Evolutionary conservation across 1,284 basidiomycete genomes (phyloP).

Genomic region (Pyrrhoderma noxium): DNA sequence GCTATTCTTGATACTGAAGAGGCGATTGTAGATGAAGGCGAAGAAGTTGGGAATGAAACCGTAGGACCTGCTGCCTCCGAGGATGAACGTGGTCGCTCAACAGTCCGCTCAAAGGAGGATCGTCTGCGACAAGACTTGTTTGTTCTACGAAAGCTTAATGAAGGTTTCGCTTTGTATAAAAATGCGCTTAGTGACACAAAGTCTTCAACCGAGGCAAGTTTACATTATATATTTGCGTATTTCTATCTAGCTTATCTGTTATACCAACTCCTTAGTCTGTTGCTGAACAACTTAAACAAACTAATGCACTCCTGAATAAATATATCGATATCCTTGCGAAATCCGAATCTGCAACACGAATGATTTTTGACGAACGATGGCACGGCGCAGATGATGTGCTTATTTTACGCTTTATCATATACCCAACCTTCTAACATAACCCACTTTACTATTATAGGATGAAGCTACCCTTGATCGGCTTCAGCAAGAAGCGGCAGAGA

Average conservation of each 20-base stretch:
- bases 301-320: constrained; percentile 63
- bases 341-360: constrained; percentile 54
- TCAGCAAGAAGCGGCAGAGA: constrained; percentile 35
- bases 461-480: constrained; percentile 46
- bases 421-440: constrained; percentile 1
- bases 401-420: constrained; percentile 9
- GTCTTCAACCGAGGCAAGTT: constrained; percentile 56
- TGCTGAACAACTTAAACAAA: constrained; percentile 56
- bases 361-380: constrained; percentile 72
- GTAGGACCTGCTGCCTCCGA: constrained; percentile 15
- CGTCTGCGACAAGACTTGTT: constrained; percentile 65
- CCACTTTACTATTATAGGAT: constrained; percentile 40
- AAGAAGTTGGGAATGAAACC: constrained; percentile 17
- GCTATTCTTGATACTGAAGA: neutral
- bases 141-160: constrained; percentile 63
- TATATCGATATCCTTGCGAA: constrained; percentile 62
- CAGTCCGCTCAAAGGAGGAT: constrained; percentile 53
- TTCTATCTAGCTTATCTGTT: neutral
- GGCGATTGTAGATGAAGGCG: constrained; percentile 20
- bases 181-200: constrained; percentile 55
- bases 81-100: constrained; percentile 22
- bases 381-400: constrained; percentile 60
- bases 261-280: constrained; percentile 39
- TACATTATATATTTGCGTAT: neutral
- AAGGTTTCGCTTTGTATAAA: constrained; percentile 56